A percentile compares a stretch with the other conserved stretches of the same genome.
Conservation (phyloP, 1,284 basidiomycete genomes). For the Malassezia pachydermatis region DNA sequence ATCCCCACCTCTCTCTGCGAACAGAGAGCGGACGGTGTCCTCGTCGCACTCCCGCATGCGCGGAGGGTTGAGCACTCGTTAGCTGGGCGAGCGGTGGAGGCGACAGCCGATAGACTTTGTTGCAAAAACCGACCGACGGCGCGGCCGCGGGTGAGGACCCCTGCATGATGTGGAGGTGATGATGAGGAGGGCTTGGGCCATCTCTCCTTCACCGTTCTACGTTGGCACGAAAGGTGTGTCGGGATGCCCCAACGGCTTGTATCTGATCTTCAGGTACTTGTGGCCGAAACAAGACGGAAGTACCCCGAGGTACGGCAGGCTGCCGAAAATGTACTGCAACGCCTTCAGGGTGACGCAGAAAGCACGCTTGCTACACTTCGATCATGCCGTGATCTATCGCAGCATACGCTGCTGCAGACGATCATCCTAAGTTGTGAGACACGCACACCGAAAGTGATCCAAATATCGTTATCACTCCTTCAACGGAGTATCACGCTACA, state of each 20-base stretch:
- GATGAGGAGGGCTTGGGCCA: too few relatives aligned
- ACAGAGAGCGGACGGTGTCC: conserved; percentile 12
- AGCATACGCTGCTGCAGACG: conserved; percentile 68
- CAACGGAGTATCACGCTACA: conserved; percentile 79
- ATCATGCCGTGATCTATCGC: conserved; percentile 7
- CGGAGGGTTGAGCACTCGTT: too few relatives aligned
- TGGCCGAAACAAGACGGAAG: conserved; percentile 41
- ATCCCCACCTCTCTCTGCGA: conserved; percentile 4
- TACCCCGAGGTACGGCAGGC: conserved; percentile 41
- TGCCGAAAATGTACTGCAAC: conserved; percentile 27
- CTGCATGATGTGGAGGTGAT: too few relatives aligned
- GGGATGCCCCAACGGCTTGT: conserved; percentile 39
- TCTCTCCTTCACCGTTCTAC: too few relatives aligned
- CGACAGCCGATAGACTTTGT: too few relatives aligned
- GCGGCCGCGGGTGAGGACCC: too few relatives aligned
- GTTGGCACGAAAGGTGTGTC: too few relatives aligned
- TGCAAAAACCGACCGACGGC: too few relatives aligned
- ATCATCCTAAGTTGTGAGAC: conserved; percentile 89
- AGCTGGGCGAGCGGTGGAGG: too few relatives aligned
- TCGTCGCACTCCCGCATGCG: conserved; percentile 6
- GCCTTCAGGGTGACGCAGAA: conserved; percentile 24
- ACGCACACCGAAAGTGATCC: conserved; percentile 83
- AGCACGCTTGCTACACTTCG: conserved; percentile 12
- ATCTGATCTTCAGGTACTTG: conserved; percentile 38
- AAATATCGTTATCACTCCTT: conserved; percentile 77